Evolutionary conservation across 208 protist species (phyloP).

Genomic region (Trypanosoma theileri): DNA sequence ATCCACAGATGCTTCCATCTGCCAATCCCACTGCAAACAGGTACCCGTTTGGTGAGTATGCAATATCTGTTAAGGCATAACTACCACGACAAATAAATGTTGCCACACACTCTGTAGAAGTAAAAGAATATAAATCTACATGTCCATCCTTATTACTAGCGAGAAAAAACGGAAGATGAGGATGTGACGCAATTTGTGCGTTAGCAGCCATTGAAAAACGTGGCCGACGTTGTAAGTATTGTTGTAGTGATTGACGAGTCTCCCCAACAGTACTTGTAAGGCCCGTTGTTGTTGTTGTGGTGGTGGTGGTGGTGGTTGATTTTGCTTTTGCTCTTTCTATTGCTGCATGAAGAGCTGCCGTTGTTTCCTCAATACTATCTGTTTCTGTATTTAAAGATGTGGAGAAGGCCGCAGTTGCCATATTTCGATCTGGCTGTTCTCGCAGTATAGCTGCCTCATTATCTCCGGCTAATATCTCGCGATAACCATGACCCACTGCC

Average conservation of each 20-base stretch:
- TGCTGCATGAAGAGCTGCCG: slow-evolving; percentile 7
- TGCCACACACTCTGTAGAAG: slow-evolving; percentile 62
- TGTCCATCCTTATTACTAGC: slow-evolving; percentile 52
- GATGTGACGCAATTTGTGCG: slow-evolving; percentile 55
- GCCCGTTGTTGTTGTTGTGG: neutral
- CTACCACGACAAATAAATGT: slow-evolving; percentile 49
- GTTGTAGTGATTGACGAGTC: slow-evolving; percentile 20
- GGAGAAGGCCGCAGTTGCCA: slow-evolving; percentile 60
- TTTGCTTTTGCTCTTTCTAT: neutral
- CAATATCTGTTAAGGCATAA: slow-evolving; percentile 43
- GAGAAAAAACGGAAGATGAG: slow-evolving; percentile 83
- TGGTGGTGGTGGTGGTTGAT: too few species aligned
- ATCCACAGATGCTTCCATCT: slow-evolving; percentile 69
- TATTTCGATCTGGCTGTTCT: slow-evolving; percentile 57
- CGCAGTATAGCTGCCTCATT: slow-evolving; percentile 61
- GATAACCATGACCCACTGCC: slow-evolving; percentile 62
- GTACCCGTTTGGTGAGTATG: slow-evolving; percentile 70
- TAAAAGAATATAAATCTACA: slow-evolving; percentile 82
- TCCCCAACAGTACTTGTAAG: neutral
- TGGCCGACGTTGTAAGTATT: slow-evolving; percentile 27
- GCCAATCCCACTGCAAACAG: slow-evolving; percentile 66
- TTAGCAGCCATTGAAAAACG: slow-evolving; percentile 29
- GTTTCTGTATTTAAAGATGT: slow-evolving; percentile 23
- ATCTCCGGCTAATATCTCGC: slow-evolving; percentile 76
- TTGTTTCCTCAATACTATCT: neutral